Evolutionary conservation across 1,139 yeast genomes (phyloP).

Genomic region (Lodderomyces jiufengensis): DNA sequence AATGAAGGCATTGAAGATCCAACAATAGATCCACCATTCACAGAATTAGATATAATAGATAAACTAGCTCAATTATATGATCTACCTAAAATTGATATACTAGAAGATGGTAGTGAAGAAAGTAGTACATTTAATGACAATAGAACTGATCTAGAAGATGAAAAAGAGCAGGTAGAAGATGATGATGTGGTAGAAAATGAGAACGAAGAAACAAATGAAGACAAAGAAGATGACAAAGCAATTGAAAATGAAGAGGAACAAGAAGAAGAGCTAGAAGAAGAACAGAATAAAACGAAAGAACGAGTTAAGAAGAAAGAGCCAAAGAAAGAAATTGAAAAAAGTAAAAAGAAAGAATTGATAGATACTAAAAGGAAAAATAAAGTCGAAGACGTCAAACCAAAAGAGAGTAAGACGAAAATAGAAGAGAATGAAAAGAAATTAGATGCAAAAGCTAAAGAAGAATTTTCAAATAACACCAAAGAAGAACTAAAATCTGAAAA

Average conservation of each 20-base stretch:
- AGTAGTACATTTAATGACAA: too few relatives aligned
- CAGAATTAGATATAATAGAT: constrained; percentile 52
- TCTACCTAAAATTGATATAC: constrained; percentile 50
- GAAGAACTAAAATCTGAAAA: neutral
- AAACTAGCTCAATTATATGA: constrained; percentile 54
- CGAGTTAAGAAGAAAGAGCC: too few relatives aligned
- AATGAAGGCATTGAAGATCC: constrained; percentile 23
- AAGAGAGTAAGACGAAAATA: constrained; percentile 3
- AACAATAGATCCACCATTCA: constrained; percentile 23
- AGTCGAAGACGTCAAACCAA: constrained; percentile 6
- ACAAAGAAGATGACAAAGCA: constrained; percentile 6
- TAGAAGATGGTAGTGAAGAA: constrained; percentile 29
- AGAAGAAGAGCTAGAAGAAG: neutral
- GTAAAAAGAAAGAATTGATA: too few relatives aligned
- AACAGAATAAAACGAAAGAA: too few relatives aligned
- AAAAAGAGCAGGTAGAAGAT: constrained; percentile 1
- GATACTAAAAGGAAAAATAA: too few relatives aligned
- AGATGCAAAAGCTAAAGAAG: constrained; percentile 4
- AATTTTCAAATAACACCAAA: neutral
- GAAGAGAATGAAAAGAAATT: constrained; percentile 5
- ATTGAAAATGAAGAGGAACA: constrained; percentile 7
- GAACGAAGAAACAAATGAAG: constrained; percentile 9
- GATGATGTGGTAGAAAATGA: constrained; percentile 6
- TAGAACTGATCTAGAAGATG: neutral
- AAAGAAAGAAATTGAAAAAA: too few relatives aligned